phyloP scores from a whole-genome alignment of 140 eudicot species.

The Oenanthe javanica region DNA sequence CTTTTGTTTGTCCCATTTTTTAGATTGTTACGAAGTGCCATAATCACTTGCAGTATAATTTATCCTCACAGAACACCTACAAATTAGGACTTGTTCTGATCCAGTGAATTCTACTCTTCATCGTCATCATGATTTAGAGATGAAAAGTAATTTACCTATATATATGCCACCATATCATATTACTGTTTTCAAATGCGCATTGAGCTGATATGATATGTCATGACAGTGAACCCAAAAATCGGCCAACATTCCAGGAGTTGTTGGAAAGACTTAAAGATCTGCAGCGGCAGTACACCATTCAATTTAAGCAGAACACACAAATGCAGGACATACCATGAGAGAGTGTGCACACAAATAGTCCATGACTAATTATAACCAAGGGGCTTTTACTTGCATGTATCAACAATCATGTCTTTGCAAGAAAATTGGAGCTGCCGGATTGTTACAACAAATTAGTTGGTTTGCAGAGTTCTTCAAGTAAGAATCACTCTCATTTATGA shows the following conservation, averaged over 20 bases:
- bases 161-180: not conserved
- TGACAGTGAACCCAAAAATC: slow-evolving; percentile 54
- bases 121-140: not conserved
- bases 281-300: slow-evolving; percentile 44
- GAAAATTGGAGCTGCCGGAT: not conserved
- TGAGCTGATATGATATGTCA: not conserved
- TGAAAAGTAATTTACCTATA: not conserved
- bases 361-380: not conserved
- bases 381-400: not conserved
- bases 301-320: slow-evolving; percentile 38
- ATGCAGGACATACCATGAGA: slow-evolving; percentile 26
- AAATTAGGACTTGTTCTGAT: not conserved
- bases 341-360: slow-evolving; percentile 14
- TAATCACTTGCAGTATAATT: not conserved
- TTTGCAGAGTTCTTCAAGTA: slow-evolving; percentile 3
- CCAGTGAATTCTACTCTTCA: not conserved
- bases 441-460: not conserved
- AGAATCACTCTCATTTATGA: not conserved
- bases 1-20: not conserved
- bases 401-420: not conserved
- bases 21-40: not conserved
- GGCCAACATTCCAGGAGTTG: slow-evolving; percentile 82
- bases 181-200: not conserved
- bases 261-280: slow-evolving; percentile 55
- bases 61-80: not conserved